A percentile compares a stretch with the other conserved stretches of the same genome.
Conservation (phyloP, 176 grass and related monocot species). For the Ensete glaucum region DNA sequence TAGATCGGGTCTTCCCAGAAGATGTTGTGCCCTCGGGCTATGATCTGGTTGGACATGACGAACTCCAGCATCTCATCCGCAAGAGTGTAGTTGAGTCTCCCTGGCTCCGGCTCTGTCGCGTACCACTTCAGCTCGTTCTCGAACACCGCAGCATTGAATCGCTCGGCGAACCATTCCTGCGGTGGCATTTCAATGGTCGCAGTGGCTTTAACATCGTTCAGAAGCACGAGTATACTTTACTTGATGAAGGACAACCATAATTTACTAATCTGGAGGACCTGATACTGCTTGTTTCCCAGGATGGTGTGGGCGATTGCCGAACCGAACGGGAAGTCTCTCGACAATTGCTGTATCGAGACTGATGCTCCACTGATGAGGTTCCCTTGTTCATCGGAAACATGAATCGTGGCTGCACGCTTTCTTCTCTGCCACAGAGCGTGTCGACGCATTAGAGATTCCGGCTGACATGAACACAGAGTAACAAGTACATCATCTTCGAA, state of each 20-base stretch:
- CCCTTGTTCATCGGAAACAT: slow-evolving; percentile 60
- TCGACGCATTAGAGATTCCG: not conserved
- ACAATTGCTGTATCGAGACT: slow-evolving; percentile 51
- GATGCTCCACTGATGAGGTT: slow-evolving; percentile 51
- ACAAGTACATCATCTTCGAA: not conserved
- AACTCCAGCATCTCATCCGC: slow-evolving; percentile 57
- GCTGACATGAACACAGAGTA: not conserved
- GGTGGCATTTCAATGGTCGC: not conserved
- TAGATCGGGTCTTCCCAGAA: slow-evolving; percentile 83
- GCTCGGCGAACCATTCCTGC: slow-evolving; percentile 55
- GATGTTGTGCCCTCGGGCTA: slow-evolving; percentile 83
- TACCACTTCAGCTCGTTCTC: slow-evolving; percentile 99
- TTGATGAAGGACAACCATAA: not conserved
- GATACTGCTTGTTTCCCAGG: slow-evolving; percentile 64
- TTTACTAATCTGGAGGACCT: slow-evolving; percentile 25
- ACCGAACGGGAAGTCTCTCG: slow-evolving; percentile 82
- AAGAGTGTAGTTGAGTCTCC: slow-evolving; percentile 47
- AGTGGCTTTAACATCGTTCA: not conserved
- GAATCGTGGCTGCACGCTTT: slow-evolving; percentile 59
- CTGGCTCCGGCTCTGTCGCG: slow-evolving; percentile 57
- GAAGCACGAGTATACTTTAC: not conserved
- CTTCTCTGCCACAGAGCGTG: slow-evolving; percentile 42
- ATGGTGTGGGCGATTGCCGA: slow-evolving; percentile 86
- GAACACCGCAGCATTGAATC: slow-evolving; percentile 86
- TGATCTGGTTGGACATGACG: slow-evolving; percentile 41